phyloP scores from a whole-genome alignment of 306 rosid genomes.

The Medicago ruthenica region DNA sequence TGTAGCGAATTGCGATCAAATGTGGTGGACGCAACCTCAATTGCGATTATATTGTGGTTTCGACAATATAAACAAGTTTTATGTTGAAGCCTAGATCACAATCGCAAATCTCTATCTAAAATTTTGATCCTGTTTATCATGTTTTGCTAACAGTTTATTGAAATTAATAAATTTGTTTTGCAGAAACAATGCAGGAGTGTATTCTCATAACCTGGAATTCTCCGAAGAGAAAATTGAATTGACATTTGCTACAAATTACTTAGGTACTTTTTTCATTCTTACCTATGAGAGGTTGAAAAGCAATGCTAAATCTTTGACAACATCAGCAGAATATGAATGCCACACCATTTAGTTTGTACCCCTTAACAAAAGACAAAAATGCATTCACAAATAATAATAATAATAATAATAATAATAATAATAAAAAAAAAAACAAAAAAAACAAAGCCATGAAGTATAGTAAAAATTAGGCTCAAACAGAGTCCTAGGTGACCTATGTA shows the following conservation, averaged over 20 bases:
- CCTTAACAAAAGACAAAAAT: not conserved
- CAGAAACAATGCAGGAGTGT: constrained; percentile 95
- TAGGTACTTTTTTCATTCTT: constrained; percentile 59
- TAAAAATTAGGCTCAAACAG: not conserved
- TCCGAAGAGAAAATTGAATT: constrained; percentile 92
- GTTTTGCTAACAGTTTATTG: constrained; percentile 27
- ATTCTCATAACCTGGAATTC: constrained; percentile 77
- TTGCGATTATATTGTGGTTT: not conserved
- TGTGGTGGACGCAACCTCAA: not conserved
- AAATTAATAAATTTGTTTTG: constrained; percentile 31
- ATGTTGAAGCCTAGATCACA: not conserved
- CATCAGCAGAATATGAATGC: not conserved
- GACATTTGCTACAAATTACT: constrained; percentile 96
- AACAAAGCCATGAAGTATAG: not conserved
- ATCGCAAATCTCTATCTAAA: not conserved
- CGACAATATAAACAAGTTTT: not conserved
- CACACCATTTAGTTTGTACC: not conserved
- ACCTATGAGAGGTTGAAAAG: constrained; percentile 3
- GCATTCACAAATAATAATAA: not conserved
- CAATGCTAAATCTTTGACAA: constrained; percentile 15
- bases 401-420: too few relatives aligned
- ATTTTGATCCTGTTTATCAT: not conserved
- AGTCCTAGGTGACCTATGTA: not conserved
- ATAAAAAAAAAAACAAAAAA: too few relatives aligned
- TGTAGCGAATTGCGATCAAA: not conserved